Evolutionary conservation across 495 filamentous ascomycete genomes (phyloP).

Genomic region (Apiosordaria backusii): DNA sequence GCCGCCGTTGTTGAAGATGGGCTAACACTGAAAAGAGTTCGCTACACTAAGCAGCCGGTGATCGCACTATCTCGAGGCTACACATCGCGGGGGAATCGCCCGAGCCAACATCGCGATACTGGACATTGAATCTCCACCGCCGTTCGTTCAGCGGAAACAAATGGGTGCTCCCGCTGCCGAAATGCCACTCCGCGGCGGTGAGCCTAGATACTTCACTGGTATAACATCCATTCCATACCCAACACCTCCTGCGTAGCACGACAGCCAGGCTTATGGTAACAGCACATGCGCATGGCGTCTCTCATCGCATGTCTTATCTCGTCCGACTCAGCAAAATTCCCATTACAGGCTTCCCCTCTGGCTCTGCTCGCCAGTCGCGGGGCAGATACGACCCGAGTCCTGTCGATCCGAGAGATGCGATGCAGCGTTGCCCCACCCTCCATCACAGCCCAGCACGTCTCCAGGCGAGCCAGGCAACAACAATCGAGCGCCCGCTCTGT

Average conservation of each 20-base stretch:
- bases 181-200: slow-evolving; percentile 10
- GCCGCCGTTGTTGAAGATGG: background rate
- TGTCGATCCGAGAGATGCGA: background rate
- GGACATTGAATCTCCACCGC: background rate
- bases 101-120: background rate
- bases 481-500: background rate
- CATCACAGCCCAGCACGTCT: slow-evolving; percentile 9
- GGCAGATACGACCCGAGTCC: no score
- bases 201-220: background rate
- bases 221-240: background rate
- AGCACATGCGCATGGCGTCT: background rate
- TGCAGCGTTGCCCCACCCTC: slow-evolving; percentile 8
- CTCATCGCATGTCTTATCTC: background rate
- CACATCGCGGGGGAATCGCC: no score
- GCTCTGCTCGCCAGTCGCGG: no score
- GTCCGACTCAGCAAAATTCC: background rate
- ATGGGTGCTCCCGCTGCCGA: slow-evolving; percentile 10
- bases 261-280: background rate
- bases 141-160: slow-evolving; percentile 10
- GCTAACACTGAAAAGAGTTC: background rate
- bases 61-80: no score
- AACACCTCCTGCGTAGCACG: background rate
- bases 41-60: background rate
- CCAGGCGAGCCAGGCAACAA: slow-evolving; percentile 3
- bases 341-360: no score